Conservation (phyloP, 2,329 filamentous ascomycete species). For the Fusarium chuoi region DNA sequence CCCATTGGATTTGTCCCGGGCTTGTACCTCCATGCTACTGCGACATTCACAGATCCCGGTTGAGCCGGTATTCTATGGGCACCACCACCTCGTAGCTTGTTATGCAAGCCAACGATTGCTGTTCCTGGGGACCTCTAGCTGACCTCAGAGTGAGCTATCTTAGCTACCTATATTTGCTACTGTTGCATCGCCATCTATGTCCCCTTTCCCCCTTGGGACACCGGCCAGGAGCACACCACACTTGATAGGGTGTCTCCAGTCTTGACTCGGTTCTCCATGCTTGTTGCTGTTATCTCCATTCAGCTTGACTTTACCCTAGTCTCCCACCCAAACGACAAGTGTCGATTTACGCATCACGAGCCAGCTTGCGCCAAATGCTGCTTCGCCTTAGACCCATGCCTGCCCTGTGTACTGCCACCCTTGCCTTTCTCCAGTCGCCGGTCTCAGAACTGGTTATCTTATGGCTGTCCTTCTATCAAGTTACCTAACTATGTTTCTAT, state of each 20-base stretch:
- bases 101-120: conserved; percentile 33
- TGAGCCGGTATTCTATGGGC: conserved; percentile 21
- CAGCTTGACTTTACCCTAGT: conserved; percentile 17
- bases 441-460: conserved; percentile 14
- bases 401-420: conserved; percentile 12
- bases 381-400: conserved; percentile 35
- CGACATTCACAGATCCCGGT: conserved; percentile 13
- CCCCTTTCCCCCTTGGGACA: conserved; percentile 36
- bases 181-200: conserved; percentile 21
- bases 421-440: conserved; percentile 21
- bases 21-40: conserved; percentile 13
- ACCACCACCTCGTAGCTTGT: conserved; percentile 17
- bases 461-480: conserved; percentile 20
- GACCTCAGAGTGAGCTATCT: conserved; percentile 9
- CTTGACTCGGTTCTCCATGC: conserved; percentile 27
- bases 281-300: conserved; percentile 12
- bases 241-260: conserved; percentile 13
- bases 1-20: conserved; percentile 5
- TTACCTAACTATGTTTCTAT: conserved; percentile 16
- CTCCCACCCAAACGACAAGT: conserved; percentile 27
- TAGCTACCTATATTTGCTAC: conserved; percentile 15
- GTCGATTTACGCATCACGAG: conserved; percentile 39
- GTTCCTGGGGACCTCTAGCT: conserved; percentile 26
- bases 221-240: conserved; percentile 32
- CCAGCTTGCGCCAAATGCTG: conserved; percentile 36